Evolutionary conservation across 2,329 filamentous ascomycete species (phyloP).

Genomic region (Lachnellula hyalina): DNA sequence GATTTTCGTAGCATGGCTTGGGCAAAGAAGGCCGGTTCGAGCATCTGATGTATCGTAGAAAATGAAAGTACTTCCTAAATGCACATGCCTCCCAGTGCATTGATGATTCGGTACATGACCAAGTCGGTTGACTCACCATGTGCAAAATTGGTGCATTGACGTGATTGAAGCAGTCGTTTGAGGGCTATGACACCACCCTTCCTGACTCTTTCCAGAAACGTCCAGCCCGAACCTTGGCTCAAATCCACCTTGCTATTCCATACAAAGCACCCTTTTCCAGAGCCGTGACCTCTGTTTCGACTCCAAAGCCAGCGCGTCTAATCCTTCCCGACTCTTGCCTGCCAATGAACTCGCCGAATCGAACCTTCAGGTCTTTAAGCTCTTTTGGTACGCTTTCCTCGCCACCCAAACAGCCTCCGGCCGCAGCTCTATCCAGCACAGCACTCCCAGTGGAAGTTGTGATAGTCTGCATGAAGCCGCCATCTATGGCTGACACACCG

Average conservation of each 20-base stretch:
- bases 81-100: no score
- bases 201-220: no score
- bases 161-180: no score
- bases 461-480: constrained; percentile 18
- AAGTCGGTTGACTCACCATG: no score
- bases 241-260: constrained; percentile 18
- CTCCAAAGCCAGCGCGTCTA: constrained; percentile 17
- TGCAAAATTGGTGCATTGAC: no score
- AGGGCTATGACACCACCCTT: no score
- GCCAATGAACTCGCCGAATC: constrained; percentile 17
- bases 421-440: constrained; percentile 14
- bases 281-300: constrained; percentile 13
- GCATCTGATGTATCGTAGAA: no score
- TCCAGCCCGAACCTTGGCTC: neutral
- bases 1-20: no score
- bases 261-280: constrained; percentile 14
- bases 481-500: constrained; percentile 17
- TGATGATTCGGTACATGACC: no score
- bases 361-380: constrained; percentile 17
- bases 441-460: constrained; percentile 17
- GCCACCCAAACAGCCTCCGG: constrained; percentile 18
- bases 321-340: constrained; percentile 5
- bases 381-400: constrained; percentile 14
- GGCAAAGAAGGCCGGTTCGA: no score
- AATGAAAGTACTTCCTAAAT: no score